phyloP scores from a whole-genome alignment of 2,329 filamentous ascomycete species.

The Podosphaera fusca region DNA sequence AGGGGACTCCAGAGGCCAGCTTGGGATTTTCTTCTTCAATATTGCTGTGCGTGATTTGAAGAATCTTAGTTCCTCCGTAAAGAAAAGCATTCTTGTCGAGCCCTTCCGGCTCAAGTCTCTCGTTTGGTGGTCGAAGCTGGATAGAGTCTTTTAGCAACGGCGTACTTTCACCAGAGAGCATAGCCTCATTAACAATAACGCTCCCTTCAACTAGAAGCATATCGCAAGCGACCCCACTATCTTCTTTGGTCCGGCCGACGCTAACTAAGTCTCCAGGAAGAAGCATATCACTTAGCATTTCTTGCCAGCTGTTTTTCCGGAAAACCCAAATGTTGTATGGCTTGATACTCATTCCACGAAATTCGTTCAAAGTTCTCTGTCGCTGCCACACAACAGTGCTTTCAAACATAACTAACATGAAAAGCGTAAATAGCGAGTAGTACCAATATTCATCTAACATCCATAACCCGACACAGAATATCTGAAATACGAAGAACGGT shows the following conservation, averaged over 20 bases:
- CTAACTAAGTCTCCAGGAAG: conserved; percentile 86
- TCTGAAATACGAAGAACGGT: conserved; percentile 96
- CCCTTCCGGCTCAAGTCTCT: conserved; percentile 62
- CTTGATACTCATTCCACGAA: conserved; percentile 98
- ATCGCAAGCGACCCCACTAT: conserved; percentile 89
- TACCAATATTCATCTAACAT: conserved; percentile 99
- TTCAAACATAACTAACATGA: conserved; percentile 95
- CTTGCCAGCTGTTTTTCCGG: conserved; percentile 66
- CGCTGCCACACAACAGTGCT: conserved; percentile 98
- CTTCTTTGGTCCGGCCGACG: conserved; percentile 82
- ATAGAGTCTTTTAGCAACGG: conserved; percentile 91
- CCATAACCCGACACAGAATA: conserved; percentile 97
- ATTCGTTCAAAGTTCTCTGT: conserved; percentile 84
- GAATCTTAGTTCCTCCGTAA: conserved; percentile 90
- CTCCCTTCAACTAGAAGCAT: conserved; percentile 89
- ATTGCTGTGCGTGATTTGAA: conserved; percentile 80
- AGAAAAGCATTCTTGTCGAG: conserved; percentile 93
- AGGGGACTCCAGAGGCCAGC: conserved; percentile 50
- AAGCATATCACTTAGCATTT: conserved; percentile 74
- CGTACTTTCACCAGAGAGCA: conserved; percentile 96
- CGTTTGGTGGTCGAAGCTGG: conserved; percentile 66
- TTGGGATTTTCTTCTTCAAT: conserved; percentile 49
- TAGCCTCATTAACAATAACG: conserved; percentile 95
- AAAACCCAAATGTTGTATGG: conserved; percentile 89
- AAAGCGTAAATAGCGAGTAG: conserved; percentile 94